Evolutionary conservation across 1,139 yeast genomes (phyloP).

Genomic region (Entelexis sorbosivorans): DNA sequence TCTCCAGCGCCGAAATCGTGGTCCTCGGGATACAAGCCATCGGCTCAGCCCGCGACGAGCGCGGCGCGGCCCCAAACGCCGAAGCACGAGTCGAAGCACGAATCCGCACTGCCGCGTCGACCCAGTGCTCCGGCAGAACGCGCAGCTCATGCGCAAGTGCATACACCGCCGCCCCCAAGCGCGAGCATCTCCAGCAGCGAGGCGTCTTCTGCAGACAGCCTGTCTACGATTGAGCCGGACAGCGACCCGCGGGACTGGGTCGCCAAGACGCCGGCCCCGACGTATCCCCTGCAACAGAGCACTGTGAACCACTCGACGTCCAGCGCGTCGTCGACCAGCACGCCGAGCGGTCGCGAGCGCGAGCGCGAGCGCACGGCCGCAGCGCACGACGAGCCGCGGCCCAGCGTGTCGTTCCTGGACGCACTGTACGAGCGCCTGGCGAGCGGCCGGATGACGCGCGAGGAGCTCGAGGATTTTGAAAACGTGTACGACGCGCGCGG

Average conservation of each 20-base stretch:
- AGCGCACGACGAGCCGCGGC: neutral
- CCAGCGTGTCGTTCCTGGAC: conserved; percentile 4
- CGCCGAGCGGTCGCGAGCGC: neutral
- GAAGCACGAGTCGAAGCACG: too few relatives aligned
- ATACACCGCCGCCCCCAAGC: neutral
- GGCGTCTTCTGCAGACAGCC: neutral
- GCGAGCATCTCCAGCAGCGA: neutral
- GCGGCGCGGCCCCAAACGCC: too few relatives aligned
- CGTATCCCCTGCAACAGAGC: neutral
- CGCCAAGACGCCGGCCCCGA: neutral
- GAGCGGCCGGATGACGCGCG: neutral
- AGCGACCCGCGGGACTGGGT: neutral
- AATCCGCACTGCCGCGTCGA: neutral
- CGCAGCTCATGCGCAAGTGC: neutral
- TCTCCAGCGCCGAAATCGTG: neutral
- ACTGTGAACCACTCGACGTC: neutral
- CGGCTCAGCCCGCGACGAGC: too few relatives aligned
- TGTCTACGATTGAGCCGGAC: neutral
- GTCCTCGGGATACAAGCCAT: neutral
- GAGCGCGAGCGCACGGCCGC: too few relatives aligned
- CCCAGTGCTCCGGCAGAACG: too few relatives aligned
- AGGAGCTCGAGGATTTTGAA: conserved; percentile 6
- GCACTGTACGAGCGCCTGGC: conserved; percentile 1
- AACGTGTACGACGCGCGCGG: neutral
- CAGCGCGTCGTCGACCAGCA: conserved; percentile 1